phyloP scores from a whole-genome alignment of 78 protist species.

The Speleostelium caveatum region DNA sequence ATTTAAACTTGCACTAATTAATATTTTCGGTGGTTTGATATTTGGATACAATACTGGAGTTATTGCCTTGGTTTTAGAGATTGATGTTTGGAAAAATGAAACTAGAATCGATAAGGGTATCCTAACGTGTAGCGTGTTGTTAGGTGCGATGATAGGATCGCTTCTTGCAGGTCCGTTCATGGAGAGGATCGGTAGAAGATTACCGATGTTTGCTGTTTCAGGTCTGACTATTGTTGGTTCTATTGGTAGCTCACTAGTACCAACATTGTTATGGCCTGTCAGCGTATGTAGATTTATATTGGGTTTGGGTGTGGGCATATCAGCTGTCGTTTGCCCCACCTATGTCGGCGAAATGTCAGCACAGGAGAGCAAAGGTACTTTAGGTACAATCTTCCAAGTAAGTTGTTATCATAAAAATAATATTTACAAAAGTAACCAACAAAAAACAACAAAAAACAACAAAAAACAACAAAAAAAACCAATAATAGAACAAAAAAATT shows the following conservation, averaged over 20 bases:
- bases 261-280: conserved; percentile 10
- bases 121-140: conserved; percentile 29
- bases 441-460: too few relatives aligned
- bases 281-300: conserved; percentile 6
- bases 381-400: conserved; percentile 56
- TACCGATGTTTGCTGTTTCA: conserved; percentile 1
- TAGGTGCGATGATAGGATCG: conserved; percentile 69
- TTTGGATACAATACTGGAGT: conserved; percentile 68
- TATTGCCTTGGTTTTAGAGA: conserved; percentile 13
- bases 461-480: too few relatives aligned
- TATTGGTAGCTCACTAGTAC: conserved; percentile 27
- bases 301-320: conserved; percentile 56
- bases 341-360: conserved; percentile 50
- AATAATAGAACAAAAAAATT: neutral
- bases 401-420: neutral
- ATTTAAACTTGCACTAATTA: conserved; percentile 28
- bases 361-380: conserved; percentile 34
- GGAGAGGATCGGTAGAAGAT: conserved; percentile 32
- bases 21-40: conserved; percentile 41
- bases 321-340: conserved; percentile 46
- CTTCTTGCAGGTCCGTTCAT: conserved; percentile 30
- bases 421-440: neutral
- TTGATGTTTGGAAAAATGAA: neutral
- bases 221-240: conserved; percentile 20
- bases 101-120: conserved; percentile 18